Base-by-base conservation (phyloP, 192 early-diverging fungal genomes). In the Backusella westeae region DNA sequence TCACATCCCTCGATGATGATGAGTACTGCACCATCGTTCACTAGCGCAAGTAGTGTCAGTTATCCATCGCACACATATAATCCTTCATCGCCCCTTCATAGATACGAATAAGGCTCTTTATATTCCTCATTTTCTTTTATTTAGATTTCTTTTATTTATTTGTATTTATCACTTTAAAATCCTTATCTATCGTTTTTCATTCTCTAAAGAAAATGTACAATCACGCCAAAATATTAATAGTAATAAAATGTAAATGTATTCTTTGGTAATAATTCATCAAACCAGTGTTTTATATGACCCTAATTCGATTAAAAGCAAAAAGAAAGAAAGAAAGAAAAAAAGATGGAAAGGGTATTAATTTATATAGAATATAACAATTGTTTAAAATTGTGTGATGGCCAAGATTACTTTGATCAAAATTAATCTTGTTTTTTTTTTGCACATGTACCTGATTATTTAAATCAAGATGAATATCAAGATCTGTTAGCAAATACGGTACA, bases 31-130 rank as follows among this genome's bases (percentile, higher is more conserved):
- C 56, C 56, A 63, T 29, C 56, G 4, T 63, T 29, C n/a, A 63
- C 23, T 63, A 63, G 56, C 9, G 29, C 56, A 14, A 63, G 23
- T n/a, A 44, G 42, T 44, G 6, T 41, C 26, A 71, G 19, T 29
- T 19, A 69, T 41, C 21, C 68, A 49, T 44, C 70, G 34, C 29
- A 71, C 21, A 17, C 15, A 7, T 71, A 71, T 71, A 71, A 71
- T 17, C 41, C 39, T 21, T 71, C 70, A 17, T 71, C 70, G 19
- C 70, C 42, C 3, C 39, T 71, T 41, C 70, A 71, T 8, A 41
- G 41, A 29, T 49, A 71, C 29, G 70, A 71, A 49, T 71, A 71
- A 71, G 23, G 26, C 10, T 29, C 8, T 12, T 59, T 59, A 10
- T 56, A n/a, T 56, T 23, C 3, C 21, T 9, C 7, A 23, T 21